These are phyloP conservation scores for Dalbergia cultrata DNA, from an alignment of 306 rosid species.

Conservation along the genomic window DNA sequence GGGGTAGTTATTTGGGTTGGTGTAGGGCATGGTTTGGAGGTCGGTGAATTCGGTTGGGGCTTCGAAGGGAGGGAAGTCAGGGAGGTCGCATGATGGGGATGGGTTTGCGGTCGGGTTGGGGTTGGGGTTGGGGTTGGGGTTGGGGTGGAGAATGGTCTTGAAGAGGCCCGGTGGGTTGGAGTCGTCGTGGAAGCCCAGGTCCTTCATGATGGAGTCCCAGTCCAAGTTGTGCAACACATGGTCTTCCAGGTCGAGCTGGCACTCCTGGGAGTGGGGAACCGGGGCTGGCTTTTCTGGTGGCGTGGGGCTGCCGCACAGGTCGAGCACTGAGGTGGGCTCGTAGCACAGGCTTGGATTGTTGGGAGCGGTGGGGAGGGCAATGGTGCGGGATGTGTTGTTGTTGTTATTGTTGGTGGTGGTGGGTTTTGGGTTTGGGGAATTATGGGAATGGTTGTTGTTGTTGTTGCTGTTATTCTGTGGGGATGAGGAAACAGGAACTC, in stretches of 20 bases:
- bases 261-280: slow-evolving; percentile 42
- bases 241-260: slow-evolving; percentile 67
- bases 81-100: slow-evolving; percentile 33
- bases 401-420: background rate
- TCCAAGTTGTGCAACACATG: slow-evolving; percentile 70
- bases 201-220: slow-evolving; percentile 86
- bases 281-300: slow-evolving; percentile 47
- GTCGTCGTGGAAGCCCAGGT: slow-evolving; percentile 76
- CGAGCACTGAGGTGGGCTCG: slow-evolving; percentile 92
- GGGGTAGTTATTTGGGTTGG: slow-evolving; percentile 2
- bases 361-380: slow-evolving; percentile 42
- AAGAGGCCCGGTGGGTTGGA: slow-evolving; percentile 36
- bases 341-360: slow-evolving; percentile 48
- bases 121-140: background rate
- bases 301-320: slow-evolving; percentile 75
- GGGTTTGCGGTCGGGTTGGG: background rate
- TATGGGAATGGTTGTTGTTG: background rate
- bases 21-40: slow-evolving; percentile 43
- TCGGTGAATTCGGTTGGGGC: slow-evolving; percentile 58
- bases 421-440: slow-evolving; percentile 45
- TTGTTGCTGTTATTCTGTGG: slow-evolving; percentile 41
- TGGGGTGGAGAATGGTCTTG: background rate
- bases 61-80: slow-evolving; percentile 61
- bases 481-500: slow-evolving; percentile 69
- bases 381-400: slow-evolving; percentile 35